These are phyloP conservation scores for Solanum chiquidenum DNA, from an alignment of 257 asterid genomes.

Conservation along the genomic window DNA sequence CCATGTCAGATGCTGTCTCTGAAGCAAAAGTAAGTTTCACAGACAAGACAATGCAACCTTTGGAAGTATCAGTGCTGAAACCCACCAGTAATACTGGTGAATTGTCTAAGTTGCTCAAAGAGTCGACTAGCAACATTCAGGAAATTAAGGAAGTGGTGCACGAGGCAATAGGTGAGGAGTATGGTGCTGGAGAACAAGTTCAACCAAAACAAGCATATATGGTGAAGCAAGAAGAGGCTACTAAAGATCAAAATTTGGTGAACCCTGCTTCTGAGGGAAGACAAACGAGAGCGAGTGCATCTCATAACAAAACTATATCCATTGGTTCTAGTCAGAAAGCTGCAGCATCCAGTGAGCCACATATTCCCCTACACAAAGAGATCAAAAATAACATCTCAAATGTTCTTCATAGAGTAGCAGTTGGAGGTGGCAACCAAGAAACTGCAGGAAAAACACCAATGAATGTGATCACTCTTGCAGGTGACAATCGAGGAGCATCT, in stretches of 20 bases:
- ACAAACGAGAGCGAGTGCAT: slow-evolving; percentile 8
- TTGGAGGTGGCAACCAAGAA: slow-evolving; percentile 17
- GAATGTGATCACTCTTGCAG: slow-evolving; percentile 72
- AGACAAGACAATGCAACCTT: slow-evolving; percentile 7
- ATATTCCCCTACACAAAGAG: slow-evolving; percentile 25
- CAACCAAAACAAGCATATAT: slow-evolving; percentile 1
- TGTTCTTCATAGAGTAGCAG: slow-evolving; percentile 19
- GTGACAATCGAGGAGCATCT: slow-evolving; percentile 84
- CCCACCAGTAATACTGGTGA: not conserved
- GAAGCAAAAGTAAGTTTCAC: slow-evolving; percentile 4
- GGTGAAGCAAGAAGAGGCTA: slow-evolving; percentile 7
- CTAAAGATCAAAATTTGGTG: slow-evolving; percentile 8
- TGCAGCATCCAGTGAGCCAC: slow-evolving; percentile 20
- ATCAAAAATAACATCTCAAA: slow-evolving; percentile 30
- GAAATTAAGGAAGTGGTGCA: slow-evolving; percentile 19
- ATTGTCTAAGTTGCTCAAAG: not conserved
- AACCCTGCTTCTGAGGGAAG: slow-evolving; percentile 12
- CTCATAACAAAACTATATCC: slow-evolving; percentile 1
- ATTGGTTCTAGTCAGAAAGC: slow-evolving; percentile 6
- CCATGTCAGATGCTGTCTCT: not conserved
- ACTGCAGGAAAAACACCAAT: slow-evolving; percentile 21
- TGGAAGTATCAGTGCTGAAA: slow-evolving; percentile 7
- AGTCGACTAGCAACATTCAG: not conserved
- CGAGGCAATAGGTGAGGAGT: slow-evolving; percentile 8
- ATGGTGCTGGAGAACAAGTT: slow-evolving; percentile 7